Evolutionary conservation across 2,329 filamentous ascomycete genomes (phyloP).

Genomic region (Blastomyces silverae): DNA sequence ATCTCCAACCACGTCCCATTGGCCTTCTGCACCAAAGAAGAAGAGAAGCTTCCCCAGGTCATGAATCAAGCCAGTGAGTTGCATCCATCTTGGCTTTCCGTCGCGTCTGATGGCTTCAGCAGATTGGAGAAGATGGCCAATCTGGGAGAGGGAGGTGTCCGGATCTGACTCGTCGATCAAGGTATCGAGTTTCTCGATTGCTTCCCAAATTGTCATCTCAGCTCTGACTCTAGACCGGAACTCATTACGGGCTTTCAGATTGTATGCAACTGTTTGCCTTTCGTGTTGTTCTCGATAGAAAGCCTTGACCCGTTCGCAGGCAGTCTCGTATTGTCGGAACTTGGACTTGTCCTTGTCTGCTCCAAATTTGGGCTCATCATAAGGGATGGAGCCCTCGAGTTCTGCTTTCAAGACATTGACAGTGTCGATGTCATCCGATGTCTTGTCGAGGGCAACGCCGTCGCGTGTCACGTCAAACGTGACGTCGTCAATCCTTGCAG

Average conservation of each 20-base stretch:
- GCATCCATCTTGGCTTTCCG: slow-evolving; percentile 33
- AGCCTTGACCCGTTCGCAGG: slow-evolving; percentile 68
- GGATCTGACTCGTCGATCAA: slow-evolving; percentile 88
- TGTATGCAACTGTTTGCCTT: slow-evolving; percentile 56
- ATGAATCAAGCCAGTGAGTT: slow-evolving; percentile 34
- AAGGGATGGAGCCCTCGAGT: slow-evolving; percentile 43
- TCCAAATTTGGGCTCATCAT: slow-evolving; percentile 57
- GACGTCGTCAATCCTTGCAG: background rate
- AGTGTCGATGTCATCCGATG: slow-evolving; percentile 48
- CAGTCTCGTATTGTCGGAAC: slow-evolving; percentile 70
- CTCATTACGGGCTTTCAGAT: slow-evolving; percentile 69
- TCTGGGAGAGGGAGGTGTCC: slow-evolving; percentile 79
- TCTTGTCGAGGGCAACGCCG: slow-evolving; percentile 47
- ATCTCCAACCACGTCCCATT: slow-evolving; percentile 85
- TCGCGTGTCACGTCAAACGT: slow-evolving; percentile 36
- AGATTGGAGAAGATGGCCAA: slow-evolving; percentile 81
- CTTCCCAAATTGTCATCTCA: slow-evolving; percentile 82
- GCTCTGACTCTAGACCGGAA: slow-evolving; percentile 62
- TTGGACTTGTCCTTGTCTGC: slow-evolving; percentile 62
- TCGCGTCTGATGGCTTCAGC: slow-evolving; percentile 89
- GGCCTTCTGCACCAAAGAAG: slow-evolving; percentile 62
- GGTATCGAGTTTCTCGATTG: slow-evolving; percentile 87
- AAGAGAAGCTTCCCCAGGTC: slow-evolving; percentile 31
- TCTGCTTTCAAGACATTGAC: slow-evolving; percentile 50
- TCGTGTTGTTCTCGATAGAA: slow-evolving; percentile 64